phyloP scores from a whole-genome alignment of 179 eudicot species.

The Beta macrorhiza region DNA sequence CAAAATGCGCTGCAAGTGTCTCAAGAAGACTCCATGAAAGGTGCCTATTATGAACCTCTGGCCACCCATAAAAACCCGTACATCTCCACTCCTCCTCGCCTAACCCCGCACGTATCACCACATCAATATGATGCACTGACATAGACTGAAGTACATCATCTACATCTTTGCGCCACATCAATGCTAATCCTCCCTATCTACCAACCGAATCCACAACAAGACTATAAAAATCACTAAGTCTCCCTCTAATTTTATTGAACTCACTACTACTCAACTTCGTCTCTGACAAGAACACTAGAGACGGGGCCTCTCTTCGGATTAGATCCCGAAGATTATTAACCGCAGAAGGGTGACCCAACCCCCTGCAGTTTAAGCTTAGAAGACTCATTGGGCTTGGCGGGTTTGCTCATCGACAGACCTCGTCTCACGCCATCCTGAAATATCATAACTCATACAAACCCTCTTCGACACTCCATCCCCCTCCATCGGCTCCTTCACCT shows the following conservation, averaged over 20 bases:
- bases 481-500: no score
- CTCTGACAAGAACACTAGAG: neutral
- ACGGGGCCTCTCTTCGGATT: slow-evolving; percentile 2
- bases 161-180: no score
- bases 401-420: neutral
- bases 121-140: neutral
- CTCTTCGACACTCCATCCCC: no score
- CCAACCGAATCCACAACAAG: neutral
- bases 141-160: no score
- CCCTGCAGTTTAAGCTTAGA: neutral
- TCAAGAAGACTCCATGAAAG: neutral
- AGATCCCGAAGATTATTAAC: neutral
- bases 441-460: no score
- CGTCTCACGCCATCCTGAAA: neutral
- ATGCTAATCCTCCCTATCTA: no score
- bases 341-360: neutral
- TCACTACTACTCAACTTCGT: neutral
- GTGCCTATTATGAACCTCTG: neutral
- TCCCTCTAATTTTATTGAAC: neutral
- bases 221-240: neutral
- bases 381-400: neutral
- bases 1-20: neutral
- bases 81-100: neutral
- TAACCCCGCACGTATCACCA: neutral
- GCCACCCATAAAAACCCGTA: neutral